Percentiles rank a stretch among this genome's conserved stretches.
These are phyloP conservation scores for Tetramitus jugosus DNA, from an alignment of 208 protist genomes.

Conservation along the genomic window DNA sequence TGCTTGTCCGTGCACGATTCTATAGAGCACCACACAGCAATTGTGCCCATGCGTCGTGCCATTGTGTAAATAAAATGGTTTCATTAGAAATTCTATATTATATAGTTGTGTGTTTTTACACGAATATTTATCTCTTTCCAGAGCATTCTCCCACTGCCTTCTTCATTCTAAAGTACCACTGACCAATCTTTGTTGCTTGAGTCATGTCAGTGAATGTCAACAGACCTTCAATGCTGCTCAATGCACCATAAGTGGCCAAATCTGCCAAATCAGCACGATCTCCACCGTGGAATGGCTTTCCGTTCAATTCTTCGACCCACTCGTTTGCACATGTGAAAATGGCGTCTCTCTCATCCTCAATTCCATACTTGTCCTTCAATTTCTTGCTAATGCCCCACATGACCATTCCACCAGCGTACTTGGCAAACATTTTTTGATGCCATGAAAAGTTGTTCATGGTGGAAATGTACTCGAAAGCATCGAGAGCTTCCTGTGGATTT, in stretches of 20 bases:
- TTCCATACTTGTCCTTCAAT: conserved; percentile 3
- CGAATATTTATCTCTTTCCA: too few species aligned
- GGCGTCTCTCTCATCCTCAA: conserved; percentile 15
- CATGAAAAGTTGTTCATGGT: not conserved
- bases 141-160: too few species aligned
- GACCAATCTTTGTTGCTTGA: not conserved
- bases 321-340: not conserved
- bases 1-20: not conserved
- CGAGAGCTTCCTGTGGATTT: not conserved
- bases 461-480: conserved; percentile 25
- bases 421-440: not conserved
- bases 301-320: not conserved
- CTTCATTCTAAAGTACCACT: conserved; percentile 3
- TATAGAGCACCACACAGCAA: too few species aligned
- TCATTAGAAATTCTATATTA: too few species aligned
- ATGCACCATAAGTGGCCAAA: conserved; percentile 9
- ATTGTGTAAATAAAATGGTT: too few species aligned
- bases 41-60: too few species aligned
- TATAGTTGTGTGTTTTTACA: too few species aligned
- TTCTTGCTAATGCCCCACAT: conserved; percentile 15
- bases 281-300: not conserved
- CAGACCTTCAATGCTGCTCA: conserved; percentile 1
- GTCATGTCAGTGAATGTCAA: conserved; percentile 7
- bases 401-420: not conserved
- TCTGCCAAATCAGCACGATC: conserved; percentile 11